These are phyloP conservation scores for Zygotorulaspora mrakii DNA, from an alignment of 1,139 yeast genomes.

Conservation along the genomic window DNA sequence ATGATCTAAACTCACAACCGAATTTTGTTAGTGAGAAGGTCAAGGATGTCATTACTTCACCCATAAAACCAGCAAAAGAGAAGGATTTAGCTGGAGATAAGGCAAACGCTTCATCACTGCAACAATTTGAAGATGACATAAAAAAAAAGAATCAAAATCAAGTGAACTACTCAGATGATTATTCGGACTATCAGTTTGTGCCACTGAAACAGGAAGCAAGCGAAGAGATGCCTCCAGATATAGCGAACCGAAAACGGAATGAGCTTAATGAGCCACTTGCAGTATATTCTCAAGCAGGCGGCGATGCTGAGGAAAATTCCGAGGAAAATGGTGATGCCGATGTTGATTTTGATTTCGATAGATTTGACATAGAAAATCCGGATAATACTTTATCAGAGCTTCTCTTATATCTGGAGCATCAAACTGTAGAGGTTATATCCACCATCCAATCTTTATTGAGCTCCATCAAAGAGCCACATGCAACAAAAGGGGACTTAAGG, in stretches of 20 bases:
- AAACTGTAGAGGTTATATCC: constrained; percentile 86
- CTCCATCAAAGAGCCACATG: constrained; percentile 71
- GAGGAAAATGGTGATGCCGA: constrained; percentile 26
- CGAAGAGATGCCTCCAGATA: neutral
- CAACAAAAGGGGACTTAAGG: constrained; percentile 71
- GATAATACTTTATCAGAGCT: constrained; percentile 85
- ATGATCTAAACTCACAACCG: too few relatives aligned
- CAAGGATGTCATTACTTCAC: too few relatives aligned
- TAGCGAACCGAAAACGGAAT: neutral
- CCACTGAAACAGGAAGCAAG: constrained; percentile 6
- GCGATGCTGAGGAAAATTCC: constrained; percentile 9
- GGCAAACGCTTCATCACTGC: too few relatives aligned
- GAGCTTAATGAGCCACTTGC: too few relatives aligned
- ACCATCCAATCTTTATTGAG: constrained; percentile 80
- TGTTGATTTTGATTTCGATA: constrained; percentile 56
- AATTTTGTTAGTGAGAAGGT: too few relatives aligned
- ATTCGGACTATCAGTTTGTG: constrained; percentile 13
- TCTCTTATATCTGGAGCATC: constrained; percentile 83
- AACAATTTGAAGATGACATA: neutral
- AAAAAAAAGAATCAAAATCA: neutral
- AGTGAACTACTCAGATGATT: constrained; percentile 10
- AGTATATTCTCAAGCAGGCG: constrained; percentile 5
- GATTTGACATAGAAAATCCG: constrained; percentile 78
- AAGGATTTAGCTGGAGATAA: too few relatives aligned
- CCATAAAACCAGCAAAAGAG: too few relatives aligned